Evolutionary conservation across 495 filamentous ascomycete species (phyloP).

Genomic region (Hypoxylon lenormandii): DNA sequence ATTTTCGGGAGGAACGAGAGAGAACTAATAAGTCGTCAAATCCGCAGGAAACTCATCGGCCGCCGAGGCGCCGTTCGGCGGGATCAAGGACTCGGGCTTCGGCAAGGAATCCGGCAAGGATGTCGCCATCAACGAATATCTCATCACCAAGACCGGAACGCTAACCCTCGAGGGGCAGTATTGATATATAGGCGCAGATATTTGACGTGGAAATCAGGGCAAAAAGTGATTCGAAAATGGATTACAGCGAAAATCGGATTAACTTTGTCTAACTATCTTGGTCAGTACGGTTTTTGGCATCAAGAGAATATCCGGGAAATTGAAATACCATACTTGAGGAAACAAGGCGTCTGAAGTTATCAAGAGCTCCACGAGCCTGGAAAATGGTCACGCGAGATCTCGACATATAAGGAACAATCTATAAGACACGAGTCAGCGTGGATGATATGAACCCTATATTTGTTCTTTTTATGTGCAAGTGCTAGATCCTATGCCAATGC

Average conservation of each 20-base stretch:
- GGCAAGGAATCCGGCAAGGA: conserved; percentile 82
- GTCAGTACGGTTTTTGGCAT: too few species aligned
- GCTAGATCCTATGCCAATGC: conserved; percentile 19
- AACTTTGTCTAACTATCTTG: too few species aligned
- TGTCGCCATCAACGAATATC: conserved; percentile 75
- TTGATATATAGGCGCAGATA: conserved; percentile 30
- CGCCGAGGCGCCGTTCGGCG: conserved; percentile 78
- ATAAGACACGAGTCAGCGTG: neutral
- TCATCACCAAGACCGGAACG: conserved; percentile 78
- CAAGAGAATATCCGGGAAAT: too few species aligned
- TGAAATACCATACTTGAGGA: too few species aligned
- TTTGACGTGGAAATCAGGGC: neutral
- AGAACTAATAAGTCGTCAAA: conserved; percentile 11
- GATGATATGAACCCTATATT: neutral
- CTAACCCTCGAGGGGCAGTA: conserved; percentile 72
- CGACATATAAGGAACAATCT: too few species aligned
- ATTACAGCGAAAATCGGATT: too few species aligned
- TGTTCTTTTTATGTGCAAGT: conserved; percentile 13
- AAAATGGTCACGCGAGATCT: too few species aligned
- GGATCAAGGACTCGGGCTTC: conserved; percentile 79
- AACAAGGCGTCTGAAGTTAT: too few species aligned
- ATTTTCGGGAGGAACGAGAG: neutral
- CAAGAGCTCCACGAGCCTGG: too few species aligned
- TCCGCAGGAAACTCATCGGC: conserved; percentile 69
- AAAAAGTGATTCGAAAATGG: neutral